Evolutionary conservation across 2,329 filamentous ascomycete genomes (phyloP).

Genomic region (Cercospora sesami): DNA sequence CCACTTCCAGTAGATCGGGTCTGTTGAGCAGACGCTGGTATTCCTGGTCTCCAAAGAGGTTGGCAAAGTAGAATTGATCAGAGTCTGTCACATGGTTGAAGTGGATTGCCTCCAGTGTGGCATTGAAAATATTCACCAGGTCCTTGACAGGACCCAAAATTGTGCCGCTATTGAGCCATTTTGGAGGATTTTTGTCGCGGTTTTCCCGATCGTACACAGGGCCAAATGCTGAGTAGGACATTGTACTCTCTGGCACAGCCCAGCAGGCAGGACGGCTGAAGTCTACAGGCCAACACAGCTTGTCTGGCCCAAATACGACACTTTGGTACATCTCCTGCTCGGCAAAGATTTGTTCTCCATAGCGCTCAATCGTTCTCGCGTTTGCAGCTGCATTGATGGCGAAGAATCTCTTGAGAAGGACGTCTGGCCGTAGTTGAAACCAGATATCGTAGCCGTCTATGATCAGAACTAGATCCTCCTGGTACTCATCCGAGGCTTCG

Average conservation of each 20-base stretch:
- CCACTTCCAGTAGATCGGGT: conserved; percentile 28
- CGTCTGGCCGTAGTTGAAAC: conserved; percentile 31
- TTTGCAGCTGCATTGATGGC: conserved; percentile 40
- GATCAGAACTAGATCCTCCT: conserved; percentile 35
- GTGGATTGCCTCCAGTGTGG: conserved; percentile 43
- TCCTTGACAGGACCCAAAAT: conserved; percentile 45
- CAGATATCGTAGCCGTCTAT: conserved; percentile 34
- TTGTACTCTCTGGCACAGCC: conserved; percentile 33
- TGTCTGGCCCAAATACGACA: conserved; percentile 39
- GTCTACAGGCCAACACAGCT: conserved; percentile 38
- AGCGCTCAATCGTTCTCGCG: conserved; percentile 37
- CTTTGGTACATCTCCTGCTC: conserved; percentile 33
- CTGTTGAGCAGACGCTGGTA: conserved; percentile 31
- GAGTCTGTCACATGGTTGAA: conserved; percentile 31
- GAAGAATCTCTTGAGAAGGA: conserved; percentile 30
- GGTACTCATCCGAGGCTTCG: conserved; percentile 37
- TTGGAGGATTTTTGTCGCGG: conserved; percentile 45
- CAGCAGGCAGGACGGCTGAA: conserved; percentile 36
- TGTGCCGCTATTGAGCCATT: conserved; percentile 52
- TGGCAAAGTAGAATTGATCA: conserved; percentile 52
- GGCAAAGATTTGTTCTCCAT: conserved; percentile 41
- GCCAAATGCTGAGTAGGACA: conserved; percentile 47
- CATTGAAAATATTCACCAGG: conserved; percentile 44
- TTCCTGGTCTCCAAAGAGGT: conserved; percentile 57
- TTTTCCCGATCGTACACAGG: conserved; percentile 46